Conservation (phyloP, 2,329 filamentous ascomycete genomes). For the Escovopsis sp. region DNA sequence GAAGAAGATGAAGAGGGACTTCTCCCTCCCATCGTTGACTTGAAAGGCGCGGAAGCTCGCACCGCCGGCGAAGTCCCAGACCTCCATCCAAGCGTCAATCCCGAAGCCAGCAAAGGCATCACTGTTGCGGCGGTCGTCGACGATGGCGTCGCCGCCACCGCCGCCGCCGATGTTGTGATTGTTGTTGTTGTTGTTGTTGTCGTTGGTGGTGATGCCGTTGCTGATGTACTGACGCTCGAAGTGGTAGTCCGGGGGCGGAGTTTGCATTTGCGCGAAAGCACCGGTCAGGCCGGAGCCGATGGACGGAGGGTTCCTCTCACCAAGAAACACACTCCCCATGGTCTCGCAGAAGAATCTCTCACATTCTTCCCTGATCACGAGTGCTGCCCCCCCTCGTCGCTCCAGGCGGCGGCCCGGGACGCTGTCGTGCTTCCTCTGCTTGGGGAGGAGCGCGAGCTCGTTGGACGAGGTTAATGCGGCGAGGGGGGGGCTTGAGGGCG, state of each 20-base stretch:
- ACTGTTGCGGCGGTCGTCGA: slow-evolving; percentile 10
- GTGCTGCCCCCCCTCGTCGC: slow-evolving; percentile 81
- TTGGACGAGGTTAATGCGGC: slow-evolving; percentile 55
- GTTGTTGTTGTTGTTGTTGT: too few species aligned
- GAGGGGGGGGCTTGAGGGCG: slow-evolving; percentile 80
- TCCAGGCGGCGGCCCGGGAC: slow-evolving; percentile 26
- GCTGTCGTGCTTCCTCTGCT: slow-evolving; percentile 32
- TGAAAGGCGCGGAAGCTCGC: slow-evolving; percentile 79
- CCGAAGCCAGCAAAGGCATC: slow-evolving; percentile 16
- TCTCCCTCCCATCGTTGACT: slow-evolving; percentile 52
- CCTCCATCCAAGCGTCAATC: slow-evolving; percentile 55
- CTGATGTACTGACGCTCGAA: slow-evolving; percentile 20
- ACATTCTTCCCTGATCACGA: slow-evolving; percentile 98
- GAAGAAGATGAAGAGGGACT: slow-evolving; percentile 78
- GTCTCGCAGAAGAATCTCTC: slow-evolving; percentile 99
- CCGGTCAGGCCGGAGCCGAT: slow-evolving; percentile 78
- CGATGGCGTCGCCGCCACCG: too few species aligned
- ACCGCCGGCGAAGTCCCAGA: slow-evolving; percentile 76
- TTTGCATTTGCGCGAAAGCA: slow-evolving; percentile 42
- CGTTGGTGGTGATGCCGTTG: not conserved
- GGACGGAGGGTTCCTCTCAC: slow-evolving; percentile 70
- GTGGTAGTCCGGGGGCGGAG: slow-evolving; percentile 38
- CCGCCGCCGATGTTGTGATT: too few species aligned
- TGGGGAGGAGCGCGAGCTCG: slow-evolving; percentile 50
- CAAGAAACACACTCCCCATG: slow-evolving; percentile 86